phyloP scores from a whole-genome alignment of 192 early-diverging fungal genomes.

The Coemansia sp. region DNA sequence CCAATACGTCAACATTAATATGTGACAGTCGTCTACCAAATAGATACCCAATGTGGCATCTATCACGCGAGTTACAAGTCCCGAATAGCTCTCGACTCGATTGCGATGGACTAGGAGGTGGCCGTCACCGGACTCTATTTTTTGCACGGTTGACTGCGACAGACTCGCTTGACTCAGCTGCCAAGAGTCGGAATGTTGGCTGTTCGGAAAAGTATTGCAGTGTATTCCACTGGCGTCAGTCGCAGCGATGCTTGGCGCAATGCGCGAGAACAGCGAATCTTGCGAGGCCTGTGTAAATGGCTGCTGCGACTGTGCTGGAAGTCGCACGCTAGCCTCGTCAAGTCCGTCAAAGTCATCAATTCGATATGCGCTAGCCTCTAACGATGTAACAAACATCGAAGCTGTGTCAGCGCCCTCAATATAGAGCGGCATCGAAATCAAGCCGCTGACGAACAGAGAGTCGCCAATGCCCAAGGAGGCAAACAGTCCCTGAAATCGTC shows the following conservation, averaged over 20 bases:
- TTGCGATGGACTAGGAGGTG: slow-evolving; percentile 26
- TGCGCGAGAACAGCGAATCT: slow-evolving; percentile 30
- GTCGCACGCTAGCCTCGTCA: slow-evolving; percentile 16
- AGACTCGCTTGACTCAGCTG: not conserved
- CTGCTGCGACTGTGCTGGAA: slow-evolving; percentile 11
- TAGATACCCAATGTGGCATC: slow-evolving; percentile 43
- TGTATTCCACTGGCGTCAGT: not conserved
- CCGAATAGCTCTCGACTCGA: slow-evolving; percentile 46
- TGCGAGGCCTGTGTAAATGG: slow-evolving; percentile 39
- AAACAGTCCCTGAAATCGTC: slow-evolving; percentile 26
- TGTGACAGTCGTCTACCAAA: slow-evolving; percentile 38
- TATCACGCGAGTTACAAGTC: slow-evolving; percentile 34
- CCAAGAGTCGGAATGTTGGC: not conserved
- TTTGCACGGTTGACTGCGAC: not conserved
- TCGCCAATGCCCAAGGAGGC: slow-evolving; percentile 28
- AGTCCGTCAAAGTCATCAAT: slow-evolving; percentile 36
- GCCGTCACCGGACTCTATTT: not conserved
- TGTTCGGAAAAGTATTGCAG: not conserved
- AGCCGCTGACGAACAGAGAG: slow-evolving; percentile 24
- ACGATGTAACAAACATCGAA: slow-evolving; percentile 19
- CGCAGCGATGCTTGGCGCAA: slow-evolving; percentile 4
- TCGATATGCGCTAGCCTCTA: slow-evolving; percentile 15
- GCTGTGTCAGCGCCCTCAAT: not conserved
- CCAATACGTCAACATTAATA: slow-evolving; percentile 45
- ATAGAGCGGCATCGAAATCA: slow-evolving; percentile 13